phyloP scores from a whole-genome alignment of 2,329 filamentous ascomycete genomes.

The Paracamarosporium sp. region DNA sequence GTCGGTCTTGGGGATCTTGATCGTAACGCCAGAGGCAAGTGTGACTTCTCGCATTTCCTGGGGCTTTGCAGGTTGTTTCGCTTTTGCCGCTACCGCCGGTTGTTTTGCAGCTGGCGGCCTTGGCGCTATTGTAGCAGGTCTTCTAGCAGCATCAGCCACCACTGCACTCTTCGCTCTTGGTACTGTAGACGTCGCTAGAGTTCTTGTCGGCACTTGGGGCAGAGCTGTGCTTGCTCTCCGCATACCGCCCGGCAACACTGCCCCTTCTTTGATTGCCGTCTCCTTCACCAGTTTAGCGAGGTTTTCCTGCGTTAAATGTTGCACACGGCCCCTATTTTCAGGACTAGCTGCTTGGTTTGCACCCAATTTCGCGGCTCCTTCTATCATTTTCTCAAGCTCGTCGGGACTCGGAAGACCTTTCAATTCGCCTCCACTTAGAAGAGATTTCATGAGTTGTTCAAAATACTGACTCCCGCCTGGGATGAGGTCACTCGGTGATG shows the following conservation, averaged over 20 bases:
- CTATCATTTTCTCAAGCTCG: conserved; percentile 46
- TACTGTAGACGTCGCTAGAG: conserved; percentile 21
- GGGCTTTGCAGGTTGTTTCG: conserved; percentile 14
- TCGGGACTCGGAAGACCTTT: conserved; percentile 43
- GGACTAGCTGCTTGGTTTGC: conserved; percentile 37
- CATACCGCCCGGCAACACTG: conserved; percentile 38
- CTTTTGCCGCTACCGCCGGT: background rate
- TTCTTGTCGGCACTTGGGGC: conserved; percentile 31
- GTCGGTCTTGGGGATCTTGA: conserved; percentile 39
- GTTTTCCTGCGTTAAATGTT: conserved; percentile 45
- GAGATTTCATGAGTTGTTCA: conserved; percentile 41
- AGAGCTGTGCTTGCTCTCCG: conserved; percentile 37
- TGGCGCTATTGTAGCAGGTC: conserved; percentile 9
- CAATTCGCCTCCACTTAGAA: conserved; percentile 39
- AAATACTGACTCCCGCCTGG: conserved; percentile 44
- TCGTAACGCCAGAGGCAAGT: conserved; percentile 38
- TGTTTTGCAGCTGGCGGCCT: conserved; percentile 15
- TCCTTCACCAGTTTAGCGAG: conserved; percentile 46
- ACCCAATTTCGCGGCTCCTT: conserved; percentile 40
- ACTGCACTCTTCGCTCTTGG: conserved; percentile 35
- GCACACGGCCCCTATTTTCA: conserved; percentile 32
- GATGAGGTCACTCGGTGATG: conserved; percentile 43
- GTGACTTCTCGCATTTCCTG: conserved; percentile 37
- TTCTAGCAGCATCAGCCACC: conserved; percentile 21
- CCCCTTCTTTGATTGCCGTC: conserved; percentile 45